Evolutionary conservation across 768 basidiomycete species (phyloP).

Genomic region (Piloderma croceum): DNA sequence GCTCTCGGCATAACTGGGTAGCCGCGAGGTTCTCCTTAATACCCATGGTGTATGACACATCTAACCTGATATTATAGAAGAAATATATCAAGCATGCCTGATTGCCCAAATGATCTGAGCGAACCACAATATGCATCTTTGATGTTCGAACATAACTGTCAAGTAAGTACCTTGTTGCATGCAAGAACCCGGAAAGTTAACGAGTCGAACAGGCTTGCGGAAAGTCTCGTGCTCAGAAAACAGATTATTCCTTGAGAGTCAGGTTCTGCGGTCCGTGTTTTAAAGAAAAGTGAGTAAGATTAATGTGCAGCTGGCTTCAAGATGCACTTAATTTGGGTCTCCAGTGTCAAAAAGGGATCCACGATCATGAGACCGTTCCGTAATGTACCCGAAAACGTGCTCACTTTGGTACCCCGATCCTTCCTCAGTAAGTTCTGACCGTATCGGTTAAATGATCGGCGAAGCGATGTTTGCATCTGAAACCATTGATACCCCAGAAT

Average conservation of each 20-base stretch:
- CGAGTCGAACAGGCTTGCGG: background rate
- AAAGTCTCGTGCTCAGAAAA: background rate
- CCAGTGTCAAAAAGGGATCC: background rate
- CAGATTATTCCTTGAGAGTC: background rate
- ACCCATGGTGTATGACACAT: too few relatives aligned
- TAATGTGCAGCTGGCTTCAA: background rate
- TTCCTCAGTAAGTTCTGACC: too few relatives aligned
- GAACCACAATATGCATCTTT: background rate
- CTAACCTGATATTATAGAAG: too few relatives aligned
- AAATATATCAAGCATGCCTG: background rate
- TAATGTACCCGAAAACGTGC: background rate
- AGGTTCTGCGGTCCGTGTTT: background rate
- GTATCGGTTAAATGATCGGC: too few relatives aligned
- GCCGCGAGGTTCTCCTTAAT: background rate
- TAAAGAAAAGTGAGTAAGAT: background rate
- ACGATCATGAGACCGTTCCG: background rate
- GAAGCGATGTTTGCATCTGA: too few relatives aligned
- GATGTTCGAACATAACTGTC: background rate
- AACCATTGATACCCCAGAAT: background rate
- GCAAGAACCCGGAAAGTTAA: background rate
- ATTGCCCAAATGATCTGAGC: background rate
- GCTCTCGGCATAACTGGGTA: background rate
- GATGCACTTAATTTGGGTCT: background rate
- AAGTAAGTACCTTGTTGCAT: background rate
- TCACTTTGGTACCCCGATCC: too few relatives aligned